Base-by-base conservation (phyloP, 805 yeast genomes). In the Cyberlindnera subsufficiens region DNA sequence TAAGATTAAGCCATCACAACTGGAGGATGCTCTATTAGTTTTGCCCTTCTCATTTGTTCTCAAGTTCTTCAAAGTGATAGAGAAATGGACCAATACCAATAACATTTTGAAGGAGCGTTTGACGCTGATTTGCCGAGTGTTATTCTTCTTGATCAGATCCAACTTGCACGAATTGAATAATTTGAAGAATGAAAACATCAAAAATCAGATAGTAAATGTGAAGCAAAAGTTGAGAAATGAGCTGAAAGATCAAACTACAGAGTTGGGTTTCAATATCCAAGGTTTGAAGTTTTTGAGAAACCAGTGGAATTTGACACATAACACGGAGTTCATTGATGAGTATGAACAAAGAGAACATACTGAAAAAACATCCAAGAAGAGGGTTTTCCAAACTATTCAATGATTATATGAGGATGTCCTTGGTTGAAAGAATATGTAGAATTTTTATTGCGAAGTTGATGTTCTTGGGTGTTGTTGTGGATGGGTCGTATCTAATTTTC, bases 21-120 rank as follows among this genome's bases (percentile, higher is more conserved):
- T 93, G 30, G 96, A 91, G 55, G 99, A 93, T 64, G 96, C 98
- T 1, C 71, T 93, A 42, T 65, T 93, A 37, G 95, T 93, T 1
- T 69, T 93, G 42, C 96, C 99, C 29, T 90, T 91, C 56, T 87
- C 95, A 10, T 84, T 82, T 63, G 82, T 90, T 3, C 60, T 81
- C 43, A 77, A 77, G 51, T 71, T 93, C 39, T 71, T 93, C 49
- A 72, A 72, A 52, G 85, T 89, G 53, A 77, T 93, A 42, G 82
- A 80, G 49, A 71, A 77, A 25, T 90, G 96, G 87, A 77, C 93
- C 32, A 63, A 68, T 40, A 67, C 67, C 22, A 62, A 68, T 34
- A 61, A 65, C 43, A 68, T 77, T 43, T 55, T 76, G 30, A 70
- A 72, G 38, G 68, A 68, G 41, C 74, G 79, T 53, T 60, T 87